Percentiles rank a stretch among this genome's conserved stretches.
Evolutionary conservation across 805 yeast genomes (phyloP).

Genomic region (Candida loeiensis): DNA sequence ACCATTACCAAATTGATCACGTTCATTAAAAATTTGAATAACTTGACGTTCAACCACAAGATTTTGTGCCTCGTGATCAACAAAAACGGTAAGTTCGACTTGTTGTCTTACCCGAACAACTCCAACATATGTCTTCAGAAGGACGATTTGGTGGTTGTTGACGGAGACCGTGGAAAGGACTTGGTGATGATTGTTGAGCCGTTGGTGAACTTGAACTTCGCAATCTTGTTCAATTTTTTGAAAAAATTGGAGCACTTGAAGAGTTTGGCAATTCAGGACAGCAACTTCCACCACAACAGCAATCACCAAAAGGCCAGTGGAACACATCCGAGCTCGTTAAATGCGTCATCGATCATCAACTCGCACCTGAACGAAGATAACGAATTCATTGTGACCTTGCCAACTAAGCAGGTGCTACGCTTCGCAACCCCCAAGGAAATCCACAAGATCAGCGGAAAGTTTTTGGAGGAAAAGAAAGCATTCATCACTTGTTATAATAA

Average conservation of each 20-base stretch:
- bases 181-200: constrained; percentile 71
- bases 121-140: constrained; percentile 57
- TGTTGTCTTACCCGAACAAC: constrained; percentile 61
- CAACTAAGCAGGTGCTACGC: constrained; percentile 72
- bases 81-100: constrained; percentile 66
- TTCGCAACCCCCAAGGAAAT: constrained; percentile 75
- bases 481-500: constrained; percentile 56
- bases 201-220: constrained; percentile 55
- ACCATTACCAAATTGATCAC: constrained; percentile 30
- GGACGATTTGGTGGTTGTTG: constrained; percentile 70
- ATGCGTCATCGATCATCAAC: constrained; percentile 36
- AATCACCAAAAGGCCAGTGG: constrained; percentile 28
- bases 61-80: constrained; percentile 48
- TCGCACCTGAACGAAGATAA: constrained; percentile 50
- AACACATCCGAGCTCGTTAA: constrained; percentile 35
- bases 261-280: constrained; percentile 40
- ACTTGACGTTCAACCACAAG: constrained; percentile 39
- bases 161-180: constrained; percentile 84
- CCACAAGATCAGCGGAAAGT: constrained; percentile 56
- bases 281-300: constrained; percentile 14
- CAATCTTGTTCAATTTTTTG: constrained; percentile 67
- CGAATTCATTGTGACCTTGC: constrained; percentile 60
- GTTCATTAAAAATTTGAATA: constrained; percentile 39
- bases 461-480: constrained; percentile 70
- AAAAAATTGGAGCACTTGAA: constrained; percentile 69